Conservation (phyloP, 306 rosid genomes). For the Acacia acuminata region DNA sequence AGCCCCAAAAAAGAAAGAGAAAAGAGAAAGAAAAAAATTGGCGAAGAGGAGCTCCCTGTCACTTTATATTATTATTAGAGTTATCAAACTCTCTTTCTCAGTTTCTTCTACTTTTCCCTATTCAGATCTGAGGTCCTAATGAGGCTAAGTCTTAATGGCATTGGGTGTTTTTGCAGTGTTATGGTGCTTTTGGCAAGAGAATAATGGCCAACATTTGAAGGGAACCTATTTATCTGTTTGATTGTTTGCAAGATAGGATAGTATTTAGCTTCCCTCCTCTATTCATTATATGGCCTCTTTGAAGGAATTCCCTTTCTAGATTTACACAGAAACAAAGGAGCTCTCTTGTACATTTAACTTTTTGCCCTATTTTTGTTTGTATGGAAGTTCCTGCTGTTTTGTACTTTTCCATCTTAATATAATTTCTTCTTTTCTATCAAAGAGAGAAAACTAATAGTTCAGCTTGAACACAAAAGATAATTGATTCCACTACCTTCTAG, state of each 20-base stretch:
- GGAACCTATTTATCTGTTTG: background rate
- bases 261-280: background rate
- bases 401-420: background rate
- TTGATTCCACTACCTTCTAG: background rate
- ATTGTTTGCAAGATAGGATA: background rate
- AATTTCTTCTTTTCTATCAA: background rate
- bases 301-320: background rate
- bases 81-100: conserved; percentile 15
- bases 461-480: background rate
- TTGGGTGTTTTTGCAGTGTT: background rate
- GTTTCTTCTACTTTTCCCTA: conserved; percentile 17
- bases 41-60: background rate
- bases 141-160: background rate
- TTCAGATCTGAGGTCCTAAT: background rate
- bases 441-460: background rate
- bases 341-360: background rate
- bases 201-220: background rate
- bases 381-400: background rate
- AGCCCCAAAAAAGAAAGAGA: background rate
- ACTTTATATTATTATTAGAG: conserved; percentile 5
- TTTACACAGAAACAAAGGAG: background rate
- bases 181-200: background rate
- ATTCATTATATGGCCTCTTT: background rate
- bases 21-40: background rate
- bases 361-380: background rate